Evolutionary conservation across 192 early-diverging fungal species (phyloP).

Genomic region (Phlyctochytrium arcticum): DNA sequence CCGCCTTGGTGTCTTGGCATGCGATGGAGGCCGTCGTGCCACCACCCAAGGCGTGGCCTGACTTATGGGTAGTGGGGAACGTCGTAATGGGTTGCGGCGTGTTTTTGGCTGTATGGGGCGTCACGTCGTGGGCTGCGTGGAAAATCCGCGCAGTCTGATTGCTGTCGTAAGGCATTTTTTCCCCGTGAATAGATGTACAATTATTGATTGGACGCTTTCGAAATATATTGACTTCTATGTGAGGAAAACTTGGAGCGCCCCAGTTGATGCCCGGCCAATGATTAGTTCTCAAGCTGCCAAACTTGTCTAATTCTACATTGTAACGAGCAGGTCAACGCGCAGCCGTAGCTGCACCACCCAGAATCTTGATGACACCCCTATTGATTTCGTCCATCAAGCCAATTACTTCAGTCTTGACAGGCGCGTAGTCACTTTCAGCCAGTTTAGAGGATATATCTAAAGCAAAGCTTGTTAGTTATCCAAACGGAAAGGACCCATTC

Average conservation of each 20-base stretch:
- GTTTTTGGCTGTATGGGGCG: no score
- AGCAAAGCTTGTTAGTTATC: constrained; percentile 4
- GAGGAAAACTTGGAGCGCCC: no score
- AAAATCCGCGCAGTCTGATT: no score
- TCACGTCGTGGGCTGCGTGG: no score
- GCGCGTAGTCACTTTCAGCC: constrained; percentile 55
- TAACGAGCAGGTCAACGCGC: no score
- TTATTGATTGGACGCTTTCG: no score
- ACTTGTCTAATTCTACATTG: no score
- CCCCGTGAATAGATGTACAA: no score
- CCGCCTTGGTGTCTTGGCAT: constrained; percentile 37
- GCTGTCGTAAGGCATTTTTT: no score
- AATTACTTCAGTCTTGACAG: constrained; percentile 36
- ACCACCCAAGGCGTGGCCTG: constrained; percentile 69
- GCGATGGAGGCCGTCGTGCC: constrained; percentile 51
- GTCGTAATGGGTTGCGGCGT: constrained; percentile 60
- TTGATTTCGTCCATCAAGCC: constrained; percentile 48
- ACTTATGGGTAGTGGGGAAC: constrained; percentile 79
- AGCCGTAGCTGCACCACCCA: constrained; percentile 39
- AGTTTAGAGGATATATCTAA: constrained; percentile 50
- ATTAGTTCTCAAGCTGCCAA: no score
- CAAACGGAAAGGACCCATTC: background rate
- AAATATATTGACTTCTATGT: no score
- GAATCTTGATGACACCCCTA: constrained; percentile 38
- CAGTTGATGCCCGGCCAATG: no score